phyloP scores from a whole-genome alignment of 1,284 basidiomycete species.

The Cryptococcus sp. region DNA sequence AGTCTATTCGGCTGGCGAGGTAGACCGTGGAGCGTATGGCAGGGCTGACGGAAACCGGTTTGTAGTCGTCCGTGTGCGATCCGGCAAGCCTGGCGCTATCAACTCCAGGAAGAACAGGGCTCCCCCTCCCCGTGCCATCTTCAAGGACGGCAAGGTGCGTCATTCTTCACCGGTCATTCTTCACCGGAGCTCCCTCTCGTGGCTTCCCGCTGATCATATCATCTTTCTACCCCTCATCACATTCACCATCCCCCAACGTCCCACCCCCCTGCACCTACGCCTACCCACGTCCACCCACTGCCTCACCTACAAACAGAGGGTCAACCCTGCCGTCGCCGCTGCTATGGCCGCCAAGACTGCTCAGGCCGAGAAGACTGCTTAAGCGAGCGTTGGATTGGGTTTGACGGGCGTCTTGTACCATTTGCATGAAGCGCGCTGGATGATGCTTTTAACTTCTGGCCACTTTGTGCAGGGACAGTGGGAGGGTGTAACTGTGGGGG shows the following conservation, averaged over 20 bases:
- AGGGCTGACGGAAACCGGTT: background rate
- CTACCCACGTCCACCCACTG: too few species aligned
- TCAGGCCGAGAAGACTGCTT: constrained; percentile 37
- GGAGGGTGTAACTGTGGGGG: background rate
- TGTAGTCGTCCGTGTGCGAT: constrained; percentile 89
- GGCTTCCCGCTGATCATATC: background rate
- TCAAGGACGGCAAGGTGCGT: constrained; percentile 87
- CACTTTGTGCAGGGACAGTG: background rate
- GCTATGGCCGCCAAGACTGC: constrained; percentile 55
- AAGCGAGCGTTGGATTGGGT: constrained; percentile 5
- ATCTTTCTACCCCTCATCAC: background rate
- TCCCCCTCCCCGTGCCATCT: constrained; percentile 90
- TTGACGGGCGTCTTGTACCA: constrained; percentile 10
- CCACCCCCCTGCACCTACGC: too few species aligned
- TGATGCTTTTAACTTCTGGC: background rate
- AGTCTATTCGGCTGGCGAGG: constrained; percentile 32
- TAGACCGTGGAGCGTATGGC: background rate
- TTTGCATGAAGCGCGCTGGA: constrained; percentile 17
- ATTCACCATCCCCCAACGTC: background rate
- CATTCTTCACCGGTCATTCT: background rate
- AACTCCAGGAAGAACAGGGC: constrained; percentile 83
- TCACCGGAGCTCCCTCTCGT: background rate
- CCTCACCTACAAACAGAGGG: constrained; percentile 51
- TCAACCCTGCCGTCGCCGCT: constrained; percentile 75
- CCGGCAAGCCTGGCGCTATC: constrained; percentile 66